phyloP scores from a whole-genome alignment of 2,329 filamentous ascomycete genomes.

The Microthyrium microscopicum region DNA sequence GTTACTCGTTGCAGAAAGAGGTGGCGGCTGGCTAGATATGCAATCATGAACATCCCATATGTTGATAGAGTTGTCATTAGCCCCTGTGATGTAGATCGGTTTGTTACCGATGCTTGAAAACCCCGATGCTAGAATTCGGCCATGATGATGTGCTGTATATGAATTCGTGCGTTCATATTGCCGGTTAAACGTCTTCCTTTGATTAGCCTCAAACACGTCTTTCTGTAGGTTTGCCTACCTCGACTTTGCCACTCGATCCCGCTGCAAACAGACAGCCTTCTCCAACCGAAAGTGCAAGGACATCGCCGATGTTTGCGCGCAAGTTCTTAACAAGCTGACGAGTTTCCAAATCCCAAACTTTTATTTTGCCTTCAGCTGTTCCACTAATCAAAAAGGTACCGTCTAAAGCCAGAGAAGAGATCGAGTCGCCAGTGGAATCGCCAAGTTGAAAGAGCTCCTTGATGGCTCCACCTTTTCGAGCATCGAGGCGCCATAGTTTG shows the following conservation, averaged over 20 bases:
- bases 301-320: conserved; percentile 61
- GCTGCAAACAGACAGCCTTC: conserved; percentile 77
- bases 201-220: conserved; percentile 11
- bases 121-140: conserved; percentile 73
- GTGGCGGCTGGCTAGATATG: conserved; percentile 19
- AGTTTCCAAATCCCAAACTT: conserved; percentile 94
- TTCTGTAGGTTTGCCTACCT: conserved; percentile 37
- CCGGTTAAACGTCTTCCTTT: conserved; percentile 49
- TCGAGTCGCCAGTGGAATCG: conserved; percentile 43
- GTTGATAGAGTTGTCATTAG: conserved; percentile 77
- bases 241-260: conserved; percentile 72
- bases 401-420: conserved; percentile 69
- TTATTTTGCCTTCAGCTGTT: conserved; percentile 70
- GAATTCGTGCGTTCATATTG: conserved; percentile 65
- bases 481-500: conserved; percentile 74
- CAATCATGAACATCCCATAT: conserved; percentile 65
- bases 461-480: conserved; percentile 45
- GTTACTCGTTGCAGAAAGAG: conserved; percentile 33
- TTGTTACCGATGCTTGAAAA: conserved; percentile 52
- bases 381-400: conserved; percentile 88
- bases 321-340: conserved; percentile 78
- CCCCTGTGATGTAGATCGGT: conserved; percentile 83
- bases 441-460: conserved; percentile 51
- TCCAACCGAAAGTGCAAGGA: conserved; percentile 73
- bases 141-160: conserved; percentile 74